Evolutionary conservation across 2,329 filamentous ascomycete species (phyloP).

Genomic region (Clonostachys byssicola): DNA sequence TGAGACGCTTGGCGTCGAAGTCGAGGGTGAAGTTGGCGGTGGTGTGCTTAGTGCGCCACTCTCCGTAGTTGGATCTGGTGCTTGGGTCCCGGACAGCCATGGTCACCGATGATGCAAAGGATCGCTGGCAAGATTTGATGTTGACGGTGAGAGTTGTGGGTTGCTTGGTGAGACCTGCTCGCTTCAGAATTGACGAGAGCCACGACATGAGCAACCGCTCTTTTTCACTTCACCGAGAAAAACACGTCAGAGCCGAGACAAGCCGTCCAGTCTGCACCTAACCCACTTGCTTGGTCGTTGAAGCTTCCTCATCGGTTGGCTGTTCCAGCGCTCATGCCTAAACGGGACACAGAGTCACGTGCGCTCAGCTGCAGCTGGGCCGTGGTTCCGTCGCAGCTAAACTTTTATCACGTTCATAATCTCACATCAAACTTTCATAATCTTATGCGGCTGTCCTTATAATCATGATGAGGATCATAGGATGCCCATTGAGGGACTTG

Average conservation of each 20-base stretch:
- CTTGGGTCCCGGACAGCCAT: slow-evolving; percentile 68
- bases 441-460: too few species aligned
- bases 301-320: too few species aligned
- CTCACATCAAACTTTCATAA: too few species aligned
- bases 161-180: neutral
- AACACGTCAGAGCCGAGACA: neutral
- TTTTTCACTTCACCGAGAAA: neutral
- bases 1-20: slow-evolving; percentile 74
- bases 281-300: too few species aligned
- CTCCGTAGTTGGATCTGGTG: slow-evolving; percentile 87
- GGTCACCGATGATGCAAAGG: slow-evolving; percentile 1
- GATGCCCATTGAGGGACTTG: too few species aligned
- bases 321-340: too few species aligned
- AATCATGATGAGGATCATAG: too few species aligned
- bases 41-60: slow-evolving; percentile 81
- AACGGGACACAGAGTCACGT: too few species aligned
- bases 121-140: neutral
- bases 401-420: too few species aligned
- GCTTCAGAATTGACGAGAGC: slow-evolving; percentile 1
- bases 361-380: too few species aligned
- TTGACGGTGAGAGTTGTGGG: neutral
- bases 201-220: slow-evolving; percentile 1
- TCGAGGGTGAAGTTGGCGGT: slow-evolving; percentile 77
- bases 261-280: too few species aligned
- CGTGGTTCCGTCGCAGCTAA: too few species aligned